Evolutionary conservation across 768 basidiomycete genomes (phyloP).

Genomic region (Mycena maculata): DNA sequence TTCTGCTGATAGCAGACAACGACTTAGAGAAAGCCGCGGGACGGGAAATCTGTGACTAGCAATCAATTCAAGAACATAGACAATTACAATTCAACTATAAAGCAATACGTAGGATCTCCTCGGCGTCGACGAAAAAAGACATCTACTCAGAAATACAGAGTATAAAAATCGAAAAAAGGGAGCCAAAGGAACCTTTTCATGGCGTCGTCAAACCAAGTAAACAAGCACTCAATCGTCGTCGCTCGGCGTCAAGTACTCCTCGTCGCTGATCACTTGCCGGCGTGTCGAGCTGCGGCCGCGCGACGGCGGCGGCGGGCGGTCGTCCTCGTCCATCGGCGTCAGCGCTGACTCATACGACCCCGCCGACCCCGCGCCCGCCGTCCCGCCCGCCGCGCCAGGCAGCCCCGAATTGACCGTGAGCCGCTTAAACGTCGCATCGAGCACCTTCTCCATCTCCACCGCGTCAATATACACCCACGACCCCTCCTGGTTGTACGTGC

Average conservation of each 20-base stretch:
- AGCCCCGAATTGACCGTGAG: conserved; percentile 75
- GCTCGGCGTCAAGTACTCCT: conserved; percentile 77
- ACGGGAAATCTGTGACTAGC: too few species aligned
- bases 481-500: conserved; percentile 93
- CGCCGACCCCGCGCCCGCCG: conserved; percentile 46
- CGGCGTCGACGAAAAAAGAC: conserved; percentile 25
- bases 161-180: conserved; percentile 8
- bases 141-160: conserved; percentile 26
- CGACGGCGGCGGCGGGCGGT: conserved; percentile 64
- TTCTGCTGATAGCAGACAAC: too few species aligned
- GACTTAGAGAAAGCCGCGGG: too few species aligned
- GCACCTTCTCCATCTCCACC: conserved; percentile 92
- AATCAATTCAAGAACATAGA: too few species aligned
- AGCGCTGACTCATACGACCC: conserved; percentile 74
- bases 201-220: too few species aligned
- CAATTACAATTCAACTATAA: too few species aligned
- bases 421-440: conserved; percentile 76
- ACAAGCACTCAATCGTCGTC: conserved; percentile 77
- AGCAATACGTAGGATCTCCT: too few species aligned
- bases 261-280: conserved; percentile 82
- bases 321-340: conserved; percentile 87
- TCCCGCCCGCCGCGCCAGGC: conserved; percentile 70
- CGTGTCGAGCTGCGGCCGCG: conserved; percentile 70
- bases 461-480: conserved; percentile 97
- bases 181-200: neutral